Base-by-base conservation (phyloP, 192 early-diverging fungal species). In the Gigaspora rosea region DNA sequence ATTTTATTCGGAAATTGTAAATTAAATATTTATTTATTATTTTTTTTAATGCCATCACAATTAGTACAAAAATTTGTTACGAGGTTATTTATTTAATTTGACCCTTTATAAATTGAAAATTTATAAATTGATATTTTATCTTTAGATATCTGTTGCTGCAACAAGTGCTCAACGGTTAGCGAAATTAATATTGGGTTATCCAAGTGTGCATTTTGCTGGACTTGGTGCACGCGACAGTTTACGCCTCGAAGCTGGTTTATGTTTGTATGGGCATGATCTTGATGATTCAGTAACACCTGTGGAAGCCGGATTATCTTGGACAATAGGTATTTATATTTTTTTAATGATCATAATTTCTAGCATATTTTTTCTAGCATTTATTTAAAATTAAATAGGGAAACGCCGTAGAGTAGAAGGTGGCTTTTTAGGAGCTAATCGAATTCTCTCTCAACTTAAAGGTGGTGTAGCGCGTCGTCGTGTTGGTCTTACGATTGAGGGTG, bases 231-330 rank as follows among this genome's bases (percentile, higher is more conserved):
- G 97, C 80, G 97, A 99, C 85, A 91, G 89, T 77, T 88, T 99
- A 80, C 91, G 97, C 65, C 86, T 99, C 65, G 97, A 99, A 84
- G 97, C 97, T 56, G 96, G 97, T 16, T 83, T 99, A 71, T 99
- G 97, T 82, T 86, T 99, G 71, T 99, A 99, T 78, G 97, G 97
- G 50, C 88, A 98, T 73, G 97, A 99, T 80, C 81, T 99, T 56
- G 92, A 97, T 87, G 95, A 97, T 11, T 92, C 92, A 52, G 92
- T 90, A 56, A 94, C 95, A 8, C 97, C 96, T 11, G 89, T 98
- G 65, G 97, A 99, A 83, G 97, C 91, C 58, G 94, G 90, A 50
- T 85, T 99, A 72, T 90, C 92, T 62, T 99, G 96, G 96, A 99
- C 96, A 4, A 93, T 99, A 80, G 93, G 94, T 82, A 85, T 64